Evolutionary conservation across 306 rosid species (phyloP).

Genomic region (Senna tora): DNA sequence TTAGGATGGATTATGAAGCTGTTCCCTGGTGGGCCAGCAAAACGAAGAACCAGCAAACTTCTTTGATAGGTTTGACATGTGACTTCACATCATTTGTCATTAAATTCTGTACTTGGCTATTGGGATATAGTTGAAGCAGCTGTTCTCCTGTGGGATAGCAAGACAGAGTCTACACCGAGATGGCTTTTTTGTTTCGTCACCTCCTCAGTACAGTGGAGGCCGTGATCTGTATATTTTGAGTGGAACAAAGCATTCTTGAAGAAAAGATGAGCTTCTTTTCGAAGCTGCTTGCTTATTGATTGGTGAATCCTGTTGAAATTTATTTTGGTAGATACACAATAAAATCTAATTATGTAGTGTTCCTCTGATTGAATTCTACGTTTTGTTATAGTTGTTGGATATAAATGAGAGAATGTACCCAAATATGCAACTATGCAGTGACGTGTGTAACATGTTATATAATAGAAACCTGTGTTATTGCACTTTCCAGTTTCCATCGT

Average conservation of each 20-base stretch:
- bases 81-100: constrained; percentile 37
- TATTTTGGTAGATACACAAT: constrained; percentile 52
- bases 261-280: constrained; percentile 44
- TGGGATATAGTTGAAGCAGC: constrained; percentile 69
- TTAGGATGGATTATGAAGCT: constrained; percentile 99
- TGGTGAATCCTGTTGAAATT: constrained; percentile 45
- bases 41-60: constrained; percentile 89
- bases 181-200: constrained; percentile 44
- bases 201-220: constrained; percentile 46
- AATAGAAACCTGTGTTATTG: constrained; percentile 28
- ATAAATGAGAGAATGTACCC: constrained; percentile 35
- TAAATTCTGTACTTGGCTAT: constrained; percentile 36
- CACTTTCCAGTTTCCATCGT: constrained; percentile 6
- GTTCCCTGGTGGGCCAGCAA: constrained; percentile 94
- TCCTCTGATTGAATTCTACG: constrained; percentile 41
- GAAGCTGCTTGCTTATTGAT: constrained; percentile 52
- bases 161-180: constrained; percentile 35
- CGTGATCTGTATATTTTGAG: constrained; percentile 72
- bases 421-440: constrained; percentile 17
- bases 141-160: constrained; percentile 60
- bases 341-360: constrained; percentile 32
- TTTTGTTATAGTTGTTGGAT: constrained; percentile 47
- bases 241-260: constrained; percentile 51
- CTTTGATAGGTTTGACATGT: constrained; percentile 50
- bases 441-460: constrained; percentile 20